A percentile compares a stretch with the other conserved stretches of the same genome.
Evolutionary conservation across 2,329 filamentous ascomycete genomes (phyloP).

Genomic region (Ilyonectria destructans): DNA sequence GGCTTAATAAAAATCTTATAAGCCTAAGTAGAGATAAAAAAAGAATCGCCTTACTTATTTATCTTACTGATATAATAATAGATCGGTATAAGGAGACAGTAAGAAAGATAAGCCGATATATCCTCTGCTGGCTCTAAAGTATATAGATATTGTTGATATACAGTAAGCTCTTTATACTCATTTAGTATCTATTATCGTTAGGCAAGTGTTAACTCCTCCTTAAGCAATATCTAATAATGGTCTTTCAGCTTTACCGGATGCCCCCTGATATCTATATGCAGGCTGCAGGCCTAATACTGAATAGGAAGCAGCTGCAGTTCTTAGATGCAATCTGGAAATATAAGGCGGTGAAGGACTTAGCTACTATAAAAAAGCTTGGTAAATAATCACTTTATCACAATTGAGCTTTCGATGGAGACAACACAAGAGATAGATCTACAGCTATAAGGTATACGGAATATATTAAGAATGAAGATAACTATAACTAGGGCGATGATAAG

Average conservation of each 20-base stretch:
- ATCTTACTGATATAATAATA: constrained; percentile 6
- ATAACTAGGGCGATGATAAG: background rate
- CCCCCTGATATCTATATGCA: constrained; percentile 3
- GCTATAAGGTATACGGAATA: constrained; percentile 2
- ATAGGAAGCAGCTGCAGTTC: constrained; percentile 20
- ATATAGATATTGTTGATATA: constrained; percentile 7
- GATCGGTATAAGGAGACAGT: constrained; percentile 17
- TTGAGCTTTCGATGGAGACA: background rate
- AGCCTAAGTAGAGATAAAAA: constrained; percentile 6
- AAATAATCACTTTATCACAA: background rate
- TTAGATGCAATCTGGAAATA: constrained; percentile 18
- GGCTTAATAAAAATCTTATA: background rate
- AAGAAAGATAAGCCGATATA: constrained; percentile 14
- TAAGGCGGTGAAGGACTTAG: constrained; percentile 12
- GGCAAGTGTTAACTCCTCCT: constrained; percentile 15
- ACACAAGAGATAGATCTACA: background rate
- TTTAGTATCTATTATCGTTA: constrained; percentile 7
- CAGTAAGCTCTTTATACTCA: constrained; percentile 13
- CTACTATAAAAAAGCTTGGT: background rate
- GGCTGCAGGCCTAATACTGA: constrained; percentile 7
- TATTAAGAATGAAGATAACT: background rate
- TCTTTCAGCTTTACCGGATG: constrained; percentile 20
- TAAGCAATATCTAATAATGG: constrained; percentile 20
- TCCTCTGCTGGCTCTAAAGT: constrained; percentile 25
- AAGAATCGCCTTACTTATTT: constrained; percentile 7